These are phyloP conservation scores for Pleurotus citrinopileatus DNA, from an alignment of 768 basidiomycete genomes.

Conservation along the genomic window DNA sequence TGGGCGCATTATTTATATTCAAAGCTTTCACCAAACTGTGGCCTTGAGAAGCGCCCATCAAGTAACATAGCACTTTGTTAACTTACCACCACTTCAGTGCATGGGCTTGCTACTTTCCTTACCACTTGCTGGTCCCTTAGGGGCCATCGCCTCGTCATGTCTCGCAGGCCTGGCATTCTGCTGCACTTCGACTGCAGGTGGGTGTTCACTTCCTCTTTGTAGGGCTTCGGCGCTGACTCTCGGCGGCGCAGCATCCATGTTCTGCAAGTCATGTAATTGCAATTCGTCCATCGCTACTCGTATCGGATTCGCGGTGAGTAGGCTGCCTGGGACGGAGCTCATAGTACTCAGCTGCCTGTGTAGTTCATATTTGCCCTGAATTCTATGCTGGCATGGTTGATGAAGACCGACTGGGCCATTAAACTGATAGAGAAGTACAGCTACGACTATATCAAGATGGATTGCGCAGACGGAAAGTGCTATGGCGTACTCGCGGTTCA, in stretches of 20 bases:
- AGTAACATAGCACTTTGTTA: too few relatives aligned
- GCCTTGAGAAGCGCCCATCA: too few relatives aligned
- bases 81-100: neutral
- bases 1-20: neutral
- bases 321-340: neutral
- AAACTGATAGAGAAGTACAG: constrained; percentile 88
- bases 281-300: constrained; percentile 98
- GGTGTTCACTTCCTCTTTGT: neutral
- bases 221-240: constrained; percentile 11
- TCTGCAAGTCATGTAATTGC: constrained; percentile 98
- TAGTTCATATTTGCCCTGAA: constrained; percentile 95
- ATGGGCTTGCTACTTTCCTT: constrained; percentile 80
- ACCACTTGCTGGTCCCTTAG: constrained; percentile 64
- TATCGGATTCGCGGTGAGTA: constrained; percentile 86
- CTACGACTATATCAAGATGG: constrained; percentile 98
- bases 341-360: neutral
- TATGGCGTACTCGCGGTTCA: constrained; percentile 97
- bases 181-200: constrained; percentile 83
- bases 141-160: constrained; percentile 78
- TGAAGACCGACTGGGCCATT: constrained; percentile 88
- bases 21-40: neutral
- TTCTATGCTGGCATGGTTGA: constrained; percentile 95
- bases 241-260: constrained; percentile 73
- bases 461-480: constrained; percentile 88
- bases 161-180: constrained; percentile 82